A percentile compares a stretch with the other conserved stretches of the same genome.
These are phyloP conservation scores for Ilyonectria robusta DNA, from an alignment of 2,329 filamentous ascomycete genomes.

Conservation along the genomic window DNA sequence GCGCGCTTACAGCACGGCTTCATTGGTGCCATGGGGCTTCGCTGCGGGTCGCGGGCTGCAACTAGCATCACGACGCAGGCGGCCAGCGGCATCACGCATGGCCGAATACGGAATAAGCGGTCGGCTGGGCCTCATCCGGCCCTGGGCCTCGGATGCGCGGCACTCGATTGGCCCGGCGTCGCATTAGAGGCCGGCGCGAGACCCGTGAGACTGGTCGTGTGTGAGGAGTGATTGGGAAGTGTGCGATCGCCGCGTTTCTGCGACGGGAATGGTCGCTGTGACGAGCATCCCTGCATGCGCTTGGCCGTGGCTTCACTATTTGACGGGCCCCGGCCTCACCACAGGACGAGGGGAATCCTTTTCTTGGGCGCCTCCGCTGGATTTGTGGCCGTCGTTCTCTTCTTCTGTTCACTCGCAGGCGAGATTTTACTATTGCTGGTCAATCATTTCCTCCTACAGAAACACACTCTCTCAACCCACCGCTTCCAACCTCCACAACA, in stretches of 20 bases:
- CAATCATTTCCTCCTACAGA: conserved; percentile 16
- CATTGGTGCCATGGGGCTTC: conserved; percentile 9
- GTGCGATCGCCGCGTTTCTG: conserved; percentile 34
- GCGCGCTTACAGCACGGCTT: conserved; percentile 16
- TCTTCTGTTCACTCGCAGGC: conserved; percentile 45
- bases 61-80: background rate
- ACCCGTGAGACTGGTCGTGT: conserved; percentile 27
- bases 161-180: conserved; percentile 11
- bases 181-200: conserved; percentile 5
- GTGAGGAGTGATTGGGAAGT: conserved; percentile 33
- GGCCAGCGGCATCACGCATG: background rate
- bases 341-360: conserved; percentile 29
- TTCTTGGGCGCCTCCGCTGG: conserved; percentile 32
- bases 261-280: conserved; percentile 38
- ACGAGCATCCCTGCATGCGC: conserved; percentile 37
- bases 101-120: conserved; percentile 14
- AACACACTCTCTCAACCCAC: background rate
- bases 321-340: conserved; percentile 9
- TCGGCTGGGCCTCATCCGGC: background rate
- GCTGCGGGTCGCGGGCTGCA: conserved; percentile 13
- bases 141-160: background rate
- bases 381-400: conserved; percentile 4
- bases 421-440: conserved; percentile 37
- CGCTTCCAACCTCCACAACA: background rate
- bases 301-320: conserved; percentile 12